Conservation (phyloP, 345 rosid species). For the Lepidium africanum region DNA sequence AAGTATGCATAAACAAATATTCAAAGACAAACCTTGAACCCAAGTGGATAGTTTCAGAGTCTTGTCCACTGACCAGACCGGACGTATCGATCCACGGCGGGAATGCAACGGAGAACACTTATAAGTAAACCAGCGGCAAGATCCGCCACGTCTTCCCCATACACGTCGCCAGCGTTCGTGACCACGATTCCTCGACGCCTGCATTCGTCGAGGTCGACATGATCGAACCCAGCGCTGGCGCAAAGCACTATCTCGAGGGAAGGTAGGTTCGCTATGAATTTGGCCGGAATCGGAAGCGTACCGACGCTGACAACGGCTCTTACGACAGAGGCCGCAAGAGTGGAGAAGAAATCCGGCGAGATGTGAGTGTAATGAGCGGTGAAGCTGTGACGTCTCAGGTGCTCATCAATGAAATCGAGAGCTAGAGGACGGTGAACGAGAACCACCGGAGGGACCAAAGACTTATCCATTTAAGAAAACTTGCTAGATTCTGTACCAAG, state of each 20-base stretch:
- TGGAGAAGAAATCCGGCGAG: slow-evolving; percentile 29
- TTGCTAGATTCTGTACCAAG: too few relatives aligned
- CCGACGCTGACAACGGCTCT: slow-evolving; percentile 30
- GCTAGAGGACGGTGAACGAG: not conserved
- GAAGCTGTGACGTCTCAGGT: not conserved
- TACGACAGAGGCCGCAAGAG: slow-evolving; percentile 18
- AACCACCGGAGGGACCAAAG: not conserved
- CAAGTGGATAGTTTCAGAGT: slow-evolving; percentile 38
- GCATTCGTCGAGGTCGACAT: slow-evolving; percentile 44
- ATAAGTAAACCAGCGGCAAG: slow-evolving; percentile 45
- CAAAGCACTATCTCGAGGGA: slow-evolving; percentile 34
- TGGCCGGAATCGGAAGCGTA: slow-evolving; percentile 13
- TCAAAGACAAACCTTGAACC: slow-evolving; percentile 35
- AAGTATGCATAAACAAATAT: not conserved
- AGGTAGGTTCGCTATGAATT: slow-evolving; percentile 32
- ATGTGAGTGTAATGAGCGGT: not conserved
- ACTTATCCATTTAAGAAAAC: not conserved
- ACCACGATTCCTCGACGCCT: slow-evolving; percentile 39
- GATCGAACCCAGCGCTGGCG: slow-evolving; percentile 43
- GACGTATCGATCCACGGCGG: slow-evolving; percentile 41
- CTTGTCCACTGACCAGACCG: slow-evolving; percentile 33
- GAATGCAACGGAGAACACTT: slow-evolving; percentile 39
- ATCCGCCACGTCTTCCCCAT: slow-evolving; percentile 47
- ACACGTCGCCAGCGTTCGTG: slow-evolving; percentile 34
- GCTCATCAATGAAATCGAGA: not conserved